A percentile compares a stretch with the other conserved stretches of the same genome.
Evolutionary conservation across 2,329 filamentous ascomycete species (phyloP).

Genomic region (Neocatenulostroma microsporum): DNA sequence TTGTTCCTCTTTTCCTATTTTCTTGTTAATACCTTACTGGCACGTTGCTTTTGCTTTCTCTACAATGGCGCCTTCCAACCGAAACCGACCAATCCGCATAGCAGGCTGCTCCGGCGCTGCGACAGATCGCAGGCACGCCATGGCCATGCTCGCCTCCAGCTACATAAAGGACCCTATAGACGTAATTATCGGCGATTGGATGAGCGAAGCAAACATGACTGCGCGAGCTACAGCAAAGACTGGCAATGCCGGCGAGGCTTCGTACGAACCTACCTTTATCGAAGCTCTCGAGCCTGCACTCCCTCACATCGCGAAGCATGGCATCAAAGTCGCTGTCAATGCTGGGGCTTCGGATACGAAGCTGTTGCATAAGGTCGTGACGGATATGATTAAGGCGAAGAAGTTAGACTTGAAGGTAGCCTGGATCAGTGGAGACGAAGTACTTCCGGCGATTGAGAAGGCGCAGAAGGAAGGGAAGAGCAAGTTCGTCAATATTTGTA

Average conservation of each 20-base stretch:
- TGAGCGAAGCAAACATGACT: constrained; percentile 33
- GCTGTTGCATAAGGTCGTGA: constrained; percentile 42
- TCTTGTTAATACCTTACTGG: not conserved
- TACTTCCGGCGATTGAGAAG: constrained; percentile 28
- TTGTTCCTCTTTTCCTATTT: not conserved
- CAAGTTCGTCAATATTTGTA: constrained; percentile 31
- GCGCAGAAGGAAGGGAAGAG: constrained; percentile 32
- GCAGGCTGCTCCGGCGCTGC: constrained; percentile 33
- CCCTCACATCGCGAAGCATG: constrained; percentile 39
- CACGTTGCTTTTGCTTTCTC: not conserved
- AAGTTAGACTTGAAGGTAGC: constrained; percentile 41
- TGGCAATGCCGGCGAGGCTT: constrained; percentile 29
- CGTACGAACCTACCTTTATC: constrained; percentile 48
- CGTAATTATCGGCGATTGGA: constrained; percentile 49
- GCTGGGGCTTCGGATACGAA: constrained; percentile 50
- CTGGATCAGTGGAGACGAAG: constrained; percentile 41
- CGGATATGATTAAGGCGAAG: constrained; percentile 27
- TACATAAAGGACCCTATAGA: constrained; percentile 37
- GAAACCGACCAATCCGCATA: constrained; percentile 24
- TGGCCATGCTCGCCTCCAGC: constrained; percentile 25
- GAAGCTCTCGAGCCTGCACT: constrained; percentile 42
- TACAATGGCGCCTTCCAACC: constrained; percentile 6
- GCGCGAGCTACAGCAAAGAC: constrained; percentile 19
- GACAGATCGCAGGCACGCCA: constrained; percentile 32
- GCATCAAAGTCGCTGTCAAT: constrained; percentile 51